Evolutionary conservation across 2,329 filamentous ascomycete genomes (phyloP), one percentile per base, ranked within the genome.

Genomic region (Leptosphaerulina australis): DNA sequence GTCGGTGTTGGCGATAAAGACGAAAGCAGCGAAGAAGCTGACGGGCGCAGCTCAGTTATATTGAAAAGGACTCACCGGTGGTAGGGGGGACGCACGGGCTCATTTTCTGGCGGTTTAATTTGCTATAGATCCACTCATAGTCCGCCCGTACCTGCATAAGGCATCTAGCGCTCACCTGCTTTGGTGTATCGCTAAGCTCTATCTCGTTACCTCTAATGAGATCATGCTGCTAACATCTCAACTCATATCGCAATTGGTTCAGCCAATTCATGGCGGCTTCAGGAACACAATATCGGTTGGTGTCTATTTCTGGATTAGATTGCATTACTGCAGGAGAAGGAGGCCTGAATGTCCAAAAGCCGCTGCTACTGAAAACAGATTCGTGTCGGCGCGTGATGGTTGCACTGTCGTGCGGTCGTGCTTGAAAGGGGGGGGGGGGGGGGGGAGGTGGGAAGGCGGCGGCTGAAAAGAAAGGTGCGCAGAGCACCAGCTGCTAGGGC

Each of bases 21-120:
- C 35, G 44, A 53, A 53, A 44, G 36, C 44, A 47, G 33, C 29
- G 11, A 11, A 20, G 11, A 10, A 8, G 28, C 29, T 33, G 43
- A 43, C 39, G 39, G 50, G 50, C 50, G 44, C 39, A 44, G 44
- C 50, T 21, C 34, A 49, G 43, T 60, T 66, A 66, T 67, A 70
- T 68, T 48, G 50, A 25, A 25, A 25, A 20, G 4, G 24, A 5
- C 24, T 46, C 18, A 51, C 48, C 48, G 48, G 47, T 38, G 5
- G 46, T 25, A 44, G 28, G 35, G 21, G 30, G 6, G 7, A 14
- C 22, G 43, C 21, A 24, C 28, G 12, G 6, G 28, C 28, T 8
- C 28, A 12, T 4, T n/a, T 9, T 9, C 6, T 9, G 6, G 12
- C 12, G 15, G 37, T 39, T 26, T 29, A 46, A 45, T 30, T 51